These are phyloP conservation scores for Zoysia japonica DNA, from an alignment of 176 grass and related monocot species.

Conservation along the genomic window DNA sequence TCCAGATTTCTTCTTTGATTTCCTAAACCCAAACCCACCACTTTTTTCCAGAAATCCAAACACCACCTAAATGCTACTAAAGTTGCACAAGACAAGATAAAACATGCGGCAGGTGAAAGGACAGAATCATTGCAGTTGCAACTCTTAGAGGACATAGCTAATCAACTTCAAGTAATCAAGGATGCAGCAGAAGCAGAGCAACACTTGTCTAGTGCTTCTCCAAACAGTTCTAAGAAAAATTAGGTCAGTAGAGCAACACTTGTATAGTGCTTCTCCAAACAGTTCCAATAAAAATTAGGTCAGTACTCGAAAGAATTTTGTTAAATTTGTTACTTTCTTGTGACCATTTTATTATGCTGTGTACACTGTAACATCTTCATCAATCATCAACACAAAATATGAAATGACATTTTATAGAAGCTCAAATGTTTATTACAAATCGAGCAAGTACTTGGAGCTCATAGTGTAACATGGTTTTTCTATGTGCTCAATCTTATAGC, in stretches of 20 bases:
- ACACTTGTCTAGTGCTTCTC: conserved; percentile 36
- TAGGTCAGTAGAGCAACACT: conserved; percentile 47
- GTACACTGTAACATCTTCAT: neutral
- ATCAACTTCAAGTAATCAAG: conserved; percentile 76
- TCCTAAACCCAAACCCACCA: no score
- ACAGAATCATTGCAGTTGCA: conserved; percentile 57
- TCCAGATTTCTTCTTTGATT: no score
- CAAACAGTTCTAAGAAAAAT: conserved; percentile 44
- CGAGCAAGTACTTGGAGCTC: neutral
- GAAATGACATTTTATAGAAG: neutral
- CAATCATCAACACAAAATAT: neutral
- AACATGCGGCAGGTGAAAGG: conserved; percentile 54
- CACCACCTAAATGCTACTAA: conserved; percentile 47
- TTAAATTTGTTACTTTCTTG: neutral
- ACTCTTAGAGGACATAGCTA: conserved; percentile 78
- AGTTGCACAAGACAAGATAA: conserved; percentile 76
- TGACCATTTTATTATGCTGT: neutral
- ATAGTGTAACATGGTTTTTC: neutral
- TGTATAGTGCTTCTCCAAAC: conserved; percentile 43
- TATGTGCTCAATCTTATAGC: neutral
- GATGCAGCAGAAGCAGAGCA: conserved; percentile 53
- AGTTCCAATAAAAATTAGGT: conserved; percentile 47
- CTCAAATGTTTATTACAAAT: neutral
- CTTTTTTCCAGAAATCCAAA: no score
- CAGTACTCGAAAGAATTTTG: neutral